These are phyloP conservation scores for Gossypium thurberi DNA, from an alignment of 345 rosid species.

Conservation along the genomic window DNA sequence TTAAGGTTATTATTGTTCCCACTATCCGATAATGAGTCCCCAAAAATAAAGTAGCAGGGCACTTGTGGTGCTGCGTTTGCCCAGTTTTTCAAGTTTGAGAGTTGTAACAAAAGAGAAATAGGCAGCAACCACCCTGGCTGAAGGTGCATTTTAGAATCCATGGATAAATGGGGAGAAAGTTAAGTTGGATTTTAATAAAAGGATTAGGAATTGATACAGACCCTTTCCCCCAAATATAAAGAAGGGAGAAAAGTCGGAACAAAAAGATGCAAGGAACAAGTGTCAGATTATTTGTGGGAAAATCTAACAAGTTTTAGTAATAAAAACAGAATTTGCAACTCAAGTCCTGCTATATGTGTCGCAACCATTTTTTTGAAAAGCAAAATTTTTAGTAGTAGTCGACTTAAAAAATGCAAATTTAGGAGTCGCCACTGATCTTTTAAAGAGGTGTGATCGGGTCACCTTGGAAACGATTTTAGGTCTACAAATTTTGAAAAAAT, in stretches of 20 bases:
- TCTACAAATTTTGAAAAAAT: no score
- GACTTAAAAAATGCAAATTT: no score
- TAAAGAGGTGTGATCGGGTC: no score
- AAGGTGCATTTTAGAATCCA: neutral
- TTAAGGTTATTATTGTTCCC: slow-evolving; percentile 53
- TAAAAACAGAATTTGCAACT: no score
- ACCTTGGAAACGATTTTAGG: no score
- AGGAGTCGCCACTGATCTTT: no score
- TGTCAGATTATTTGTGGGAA: neutral
- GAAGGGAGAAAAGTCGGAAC: neutral
- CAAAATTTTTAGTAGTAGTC: no score
- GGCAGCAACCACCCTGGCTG: neutral
- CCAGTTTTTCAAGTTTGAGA: no score
- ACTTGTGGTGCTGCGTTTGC: slow-evolving; percentile 9
- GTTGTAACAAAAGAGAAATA: no score
- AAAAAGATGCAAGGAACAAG: neutral
- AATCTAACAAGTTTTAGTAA: neutral
- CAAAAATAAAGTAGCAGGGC: slow-evolving; percentile 58
- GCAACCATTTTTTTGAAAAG: no score
- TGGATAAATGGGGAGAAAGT: neutral
- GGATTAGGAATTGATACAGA: neutral
- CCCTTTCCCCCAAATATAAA: neutral
- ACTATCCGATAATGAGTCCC: slow-evolving; percentile 53
- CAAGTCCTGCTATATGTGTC: no score
- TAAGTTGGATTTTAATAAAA: neutral